Conservation (phyloP, 495 filamentous ascomycete genomes). For the Aspergillus diversus region DNA sequence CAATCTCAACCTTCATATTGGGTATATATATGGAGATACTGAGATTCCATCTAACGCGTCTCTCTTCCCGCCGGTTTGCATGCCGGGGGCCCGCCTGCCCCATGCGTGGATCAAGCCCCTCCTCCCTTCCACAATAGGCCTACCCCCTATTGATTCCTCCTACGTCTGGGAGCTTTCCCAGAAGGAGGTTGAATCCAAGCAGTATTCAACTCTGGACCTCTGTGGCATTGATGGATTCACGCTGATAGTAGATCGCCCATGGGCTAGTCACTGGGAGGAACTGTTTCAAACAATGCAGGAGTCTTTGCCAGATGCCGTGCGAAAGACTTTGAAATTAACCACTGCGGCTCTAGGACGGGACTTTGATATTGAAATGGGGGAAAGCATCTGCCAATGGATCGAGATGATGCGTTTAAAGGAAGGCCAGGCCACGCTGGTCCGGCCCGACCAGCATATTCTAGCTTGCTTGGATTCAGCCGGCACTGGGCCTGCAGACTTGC, state of each 20-base stretch:
- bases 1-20: conserved; percentile 41
- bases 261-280: conserved; percentile 15
- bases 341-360: conserved; percentile 16
- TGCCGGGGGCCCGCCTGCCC: conserved; percentile 35
- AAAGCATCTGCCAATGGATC: conserved; percentile 22
- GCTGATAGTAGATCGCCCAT: conserved; percentile 24
- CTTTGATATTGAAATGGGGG: conserved; percentile 25
- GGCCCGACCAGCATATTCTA: conserved; percentile 45
- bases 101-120: conserved; percentile 34
- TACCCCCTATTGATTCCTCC: conserved; percentile 32
- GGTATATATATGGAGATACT: conserved; percentile 37
- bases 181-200: conserved; percentile 23
- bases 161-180: conserved; percentile 32
- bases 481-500: conserved; percentile 2
- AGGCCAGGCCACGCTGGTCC: conserved; percentile 33
- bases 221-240: conserved; percentile 35
- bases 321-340: conserved; percentile 17
- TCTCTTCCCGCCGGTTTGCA: conserved; percentile 26
- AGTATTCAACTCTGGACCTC: conserved; percentile 38
- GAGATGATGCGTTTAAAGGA: conserved; percentile 23
- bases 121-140: not conserved
- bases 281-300: not conserved
- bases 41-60: conserved; percentile 34
- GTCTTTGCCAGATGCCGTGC: not conserved
- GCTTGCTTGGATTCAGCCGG: conserved; percentile 9